Evolutionary conservation across 192 early-diverging fungal species (phyloP).

Genomic region (Entomortierella beljakovae): DNA sequence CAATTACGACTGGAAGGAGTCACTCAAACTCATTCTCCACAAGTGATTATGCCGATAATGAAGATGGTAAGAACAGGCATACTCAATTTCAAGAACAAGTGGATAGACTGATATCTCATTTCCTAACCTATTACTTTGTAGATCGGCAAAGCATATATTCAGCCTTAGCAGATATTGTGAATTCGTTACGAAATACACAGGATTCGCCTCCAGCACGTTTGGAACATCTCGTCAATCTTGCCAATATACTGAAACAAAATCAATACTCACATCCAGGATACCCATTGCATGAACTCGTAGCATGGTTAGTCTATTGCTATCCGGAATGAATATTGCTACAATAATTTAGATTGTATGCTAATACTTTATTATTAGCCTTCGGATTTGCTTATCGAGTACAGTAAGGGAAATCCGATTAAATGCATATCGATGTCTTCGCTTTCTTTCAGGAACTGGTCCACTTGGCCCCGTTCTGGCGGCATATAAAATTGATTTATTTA

Average conservation of each 20-base stretch:
- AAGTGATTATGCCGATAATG: slow-evolving; percentile 51
- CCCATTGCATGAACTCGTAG: slow-evolving; percentile 41
- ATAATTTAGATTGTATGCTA: background rate
- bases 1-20: slow-evolving; percentile 27
- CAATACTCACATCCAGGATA: slow-evolving; percentile 41
- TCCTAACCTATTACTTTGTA: background rate
- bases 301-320: slow-evolving; percentile 21
- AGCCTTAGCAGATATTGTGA: slow-evolving; percentile 31
- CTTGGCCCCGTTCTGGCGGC: slow-evolving; percentile 61
- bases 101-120: background rate
- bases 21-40: slow-evolving; percentile 54
- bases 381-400: slow-evolving; percentile 61
- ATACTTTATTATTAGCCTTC: slow-evolving; percentile 40
- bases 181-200: slow-evolving; percentile 26
- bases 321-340: no score
- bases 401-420: slow-evolving; percentile 70
- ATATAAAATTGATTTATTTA: slow-evolving; percentile 76
- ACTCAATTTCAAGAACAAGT: no score
- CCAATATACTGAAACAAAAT: slow-evolving; percentile 49
- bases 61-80: slow-evolving; percentile 49
- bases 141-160: slow-evolving; percentile 51
- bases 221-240: slow-evolving; percentile 36
- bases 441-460: slow-evolving; percentile 59
- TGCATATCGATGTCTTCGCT: slow-evolving; percentile 71
- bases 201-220: slow-evolving; percentile 40